Base-by-base conservation (phyloP, 2,329 filamentous ascomycete species). In the Lasiodiplodia hormozganensis region DNA sequence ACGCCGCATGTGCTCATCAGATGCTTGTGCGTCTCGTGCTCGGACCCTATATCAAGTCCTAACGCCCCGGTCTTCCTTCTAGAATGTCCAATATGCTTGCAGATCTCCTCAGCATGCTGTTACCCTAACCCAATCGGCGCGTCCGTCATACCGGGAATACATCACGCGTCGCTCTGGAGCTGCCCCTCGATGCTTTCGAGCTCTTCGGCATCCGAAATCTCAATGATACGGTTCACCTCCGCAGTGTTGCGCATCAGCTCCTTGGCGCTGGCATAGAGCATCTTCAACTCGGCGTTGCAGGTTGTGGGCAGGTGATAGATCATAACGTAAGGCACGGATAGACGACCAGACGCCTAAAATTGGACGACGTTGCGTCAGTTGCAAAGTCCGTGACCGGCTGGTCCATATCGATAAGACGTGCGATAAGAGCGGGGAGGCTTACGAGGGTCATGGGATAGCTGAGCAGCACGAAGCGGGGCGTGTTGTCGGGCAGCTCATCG, bases 251-350 rank as follows among this genome's bases (percentile, higher is more conserved):
- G 89, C 91, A 98, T 94, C 79, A 98, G 82, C 83, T 99, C 96
- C 82, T 97, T 97, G 53, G 96, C 96, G 49, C 94, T 92, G 36
- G 96, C 96, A 79, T 98, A 99, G 77, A 96, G 84, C 96, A 98
- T 98, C 73, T 93, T 89, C 76, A 92, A 84, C 76, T 94, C 92
- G 73, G 87, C 88, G 79, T 97, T 97, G 82, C 93, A 96, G 60
- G 95, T 97, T 64, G 90, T 91, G 8, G 96, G 96, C 25, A 98
- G 89, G 82, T 97, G 98, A 84, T 97, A 97, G 25, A 99, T 83
- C 78, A 98, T 88, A 57, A 97, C 93, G 79, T 99, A 99, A 11
- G 96, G 96, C 3, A 97, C 94, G 5, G 93, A 92, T 53, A 94
- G 80, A 34, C 96, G 90, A 68, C 96, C 96, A 65, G 92, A 94